Conservation (phyloP, 805 yeast genomes). For the Yueomyces sp. region DNA sequence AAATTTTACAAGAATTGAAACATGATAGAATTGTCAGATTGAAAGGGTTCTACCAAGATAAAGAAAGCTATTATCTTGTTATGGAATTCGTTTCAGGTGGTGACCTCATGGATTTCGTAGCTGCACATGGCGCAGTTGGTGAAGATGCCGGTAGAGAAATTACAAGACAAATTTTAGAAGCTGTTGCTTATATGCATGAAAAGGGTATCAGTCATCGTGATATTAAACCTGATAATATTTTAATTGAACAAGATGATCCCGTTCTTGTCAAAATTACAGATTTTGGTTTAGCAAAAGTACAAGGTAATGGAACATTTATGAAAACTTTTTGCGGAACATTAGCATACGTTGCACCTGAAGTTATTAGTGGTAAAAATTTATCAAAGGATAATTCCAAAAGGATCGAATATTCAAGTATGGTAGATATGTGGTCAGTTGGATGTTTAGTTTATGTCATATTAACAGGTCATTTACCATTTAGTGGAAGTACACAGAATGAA, state of each 20-base stretch:
- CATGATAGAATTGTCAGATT: constrained; percentile 79
- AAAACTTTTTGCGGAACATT: constrained; percentile 96
- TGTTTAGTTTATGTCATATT: constrained; percentile 84
- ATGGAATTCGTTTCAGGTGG: constrained; percentile 98
- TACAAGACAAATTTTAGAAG: constrained; percentile 69
- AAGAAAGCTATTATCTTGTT: constrained; percentile 66
- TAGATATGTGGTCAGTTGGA: constrained; percentile 97
- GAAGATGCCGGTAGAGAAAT: constrained; percentile 86
- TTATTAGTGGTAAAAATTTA: constrained; percentile 32
- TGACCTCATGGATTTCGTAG: constrained; percentile 94
- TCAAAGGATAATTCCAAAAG: constrained; percentile 9
- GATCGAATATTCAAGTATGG: constrained; percentile 61
- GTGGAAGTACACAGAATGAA: constrained; percentile 82
- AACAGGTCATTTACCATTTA: constrained; percentile 90
- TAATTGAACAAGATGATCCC: constrained; percentile 84
- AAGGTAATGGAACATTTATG: constrained; percentile 73
- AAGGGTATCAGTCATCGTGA: constrained; percentile 94
- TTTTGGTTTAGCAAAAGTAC: constrained; percentile 88
- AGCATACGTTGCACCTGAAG: constrained; percentile 96
- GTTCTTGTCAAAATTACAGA: constrained; percentile 88
- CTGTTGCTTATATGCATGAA: constrained; percentile 76
- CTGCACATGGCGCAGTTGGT: constrained; percentile 81
- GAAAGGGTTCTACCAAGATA: constrained; percentile 77
- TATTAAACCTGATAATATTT: constrained; percentile 87
- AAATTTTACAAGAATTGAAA: constrained; percentile 59